Conservation (phyloP, 768 basidiomycete genomes). For the Naganishia friedmannii region DNA sequence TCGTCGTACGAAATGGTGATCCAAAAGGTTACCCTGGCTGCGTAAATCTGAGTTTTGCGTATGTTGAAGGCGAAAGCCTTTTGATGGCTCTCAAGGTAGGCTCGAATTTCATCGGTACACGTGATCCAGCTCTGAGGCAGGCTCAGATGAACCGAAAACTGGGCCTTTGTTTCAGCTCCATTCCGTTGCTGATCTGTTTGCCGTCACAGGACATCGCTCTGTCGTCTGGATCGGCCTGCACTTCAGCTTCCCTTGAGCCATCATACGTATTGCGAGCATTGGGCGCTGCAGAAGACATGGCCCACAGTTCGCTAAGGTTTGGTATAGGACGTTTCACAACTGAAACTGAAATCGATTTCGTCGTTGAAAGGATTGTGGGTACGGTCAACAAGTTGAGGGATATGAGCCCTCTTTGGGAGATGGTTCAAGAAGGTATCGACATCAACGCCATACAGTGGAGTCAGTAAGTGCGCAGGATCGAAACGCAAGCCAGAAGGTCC, state of each 20-base stretch:
- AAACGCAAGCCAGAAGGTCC: no score
- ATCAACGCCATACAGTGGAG: slow-evolving; percentile 88
- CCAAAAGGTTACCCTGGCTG: slow-evolving; percentile 88
- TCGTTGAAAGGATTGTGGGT: slow-evolving; percentile 76
- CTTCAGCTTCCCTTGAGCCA: slow-evolving; percentile 95
- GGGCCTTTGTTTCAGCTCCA: background rate
- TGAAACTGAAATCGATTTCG: slow-evolving; percentile 92
- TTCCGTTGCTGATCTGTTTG: slow-evolving; percentile 45
- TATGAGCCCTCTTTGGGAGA: slow-evolving; percentile 99
- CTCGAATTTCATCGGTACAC: slow-evolving; percentile 38
- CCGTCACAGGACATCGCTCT: slow-evolving; percentile 74
- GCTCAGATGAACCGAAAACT: background rate
- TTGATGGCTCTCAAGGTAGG: slow-evolving; percentile 89
- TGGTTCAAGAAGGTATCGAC: slow-evolving; percentile 99
- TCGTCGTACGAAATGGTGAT: slow-evolving; percentile 93
- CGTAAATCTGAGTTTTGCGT: slow-evolving; percentile 90
- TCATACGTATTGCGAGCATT: slow-evolving; percentile 96
- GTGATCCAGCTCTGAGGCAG: background rate
- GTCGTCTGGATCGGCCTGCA: slow-evolving; percentile 97
- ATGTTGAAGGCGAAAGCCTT: slow-evolving; percentile 94
- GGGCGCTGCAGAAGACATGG: slow-evolving; percentile 98
- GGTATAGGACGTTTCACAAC: slow-evolving; percentile 98
- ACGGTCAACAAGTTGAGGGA: slow-evolving; percentile 87
- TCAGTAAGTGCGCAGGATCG: slow-evolving; percentile 35
- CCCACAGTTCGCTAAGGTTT: slow-evolving; percentile 94